Evolutionary conservation across 2,329 filamentous ascomycete genomes (phyloP), one percentile per base, ranked within the genome.

Genomic region (Xylaria sp.): DNA sequence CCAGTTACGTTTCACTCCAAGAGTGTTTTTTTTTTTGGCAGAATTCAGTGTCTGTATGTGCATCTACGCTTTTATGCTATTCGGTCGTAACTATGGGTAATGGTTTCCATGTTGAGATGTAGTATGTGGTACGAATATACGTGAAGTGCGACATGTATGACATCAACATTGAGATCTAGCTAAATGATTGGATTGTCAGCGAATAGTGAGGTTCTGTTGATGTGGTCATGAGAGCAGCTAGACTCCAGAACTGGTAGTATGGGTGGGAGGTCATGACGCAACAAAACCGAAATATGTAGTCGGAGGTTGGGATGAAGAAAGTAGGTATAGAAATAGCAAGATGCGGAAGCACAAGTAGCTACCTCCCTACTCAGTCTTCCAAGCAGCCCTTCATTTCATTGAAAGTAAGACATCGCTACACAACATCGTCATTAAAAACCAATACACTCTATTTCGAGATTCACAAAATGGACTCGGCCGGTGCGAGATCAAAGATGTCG

Each of bases 401-500:
- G 17, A 35, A 23, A 43, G n/a, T 38, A 31, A 45, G 38, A 15
- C 25, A 23, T 45, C 17, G 9, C 14, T 17, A 31, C 9, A 31
- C 3, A 38, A 31, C 1, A 4, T 4, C 21, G 19, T 23, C 33
- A 28, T 28, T 19, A 31, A 42, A 19, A 8, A 50, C 21, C 49
- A 28, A 38, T 28, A 9, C 25, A 50, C 55, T 2, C 7, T 9
- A 37, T 38, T 28, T 43, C 33, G 21, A 31, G n/a, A 23, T 14
- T n/a, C n/a, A 55, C 19, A 57, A 19, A 11, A 76, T 77, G 75
- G 66, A 72, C 19, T 79, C 76, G 17, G 74, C 75, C 33, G 77
- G 77, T 60, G 73, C 76, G 61, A 76, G 76, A 66, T 80, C 77
- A 37, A 73, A 72, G 67, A 71, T 79, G 62, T 79, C 77, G 11